phyloP scores from a whole-genome alignment of 768 basidiomycete species.

The Pleurotus djamor region DNA sequence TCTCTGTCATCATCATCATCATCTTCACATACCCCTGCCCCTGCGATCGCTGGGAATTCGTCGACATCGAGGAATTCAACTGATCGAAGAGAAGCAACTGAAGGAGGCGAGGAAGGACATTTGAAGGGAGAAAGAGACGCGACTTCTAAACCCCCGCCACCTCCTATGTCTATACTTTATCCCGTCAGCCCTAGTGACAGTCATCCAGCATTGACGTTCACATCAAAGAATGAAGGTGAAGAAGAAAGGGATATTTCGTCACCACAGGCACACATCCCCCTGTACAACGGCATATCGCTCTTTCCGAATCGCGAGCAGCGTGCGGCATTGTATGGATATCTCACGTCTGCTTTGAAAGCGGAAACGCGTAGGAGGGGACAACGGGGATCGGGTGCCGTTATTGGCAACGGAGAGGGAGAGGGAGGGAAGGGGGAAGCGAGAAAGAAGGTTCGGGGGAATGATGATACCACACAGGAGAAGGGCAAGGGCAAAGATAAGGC shows the following conservation, averaged over 20 bases:
- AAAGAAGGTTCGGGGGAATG: not conserved
- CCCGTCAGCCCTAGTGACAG: conserved; percentile 7
- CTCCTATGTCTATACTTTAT: conserved; percentile 26
- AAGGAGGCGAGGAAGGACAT: too few relatives aligned
- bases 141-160: conserved; percentile 14
- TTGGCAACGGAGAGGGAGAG: too few relatives aligned
- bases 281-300: conserved; percentile 64
- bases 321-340: conserved; percentile 47
- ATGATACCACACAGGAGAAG: not conserved
- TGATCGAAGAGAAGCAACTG: too few relatives aligned
- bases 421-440: too few relatives aligned
- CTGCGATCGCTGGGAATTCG: too few relatives aligned
- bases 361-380: not conserved
- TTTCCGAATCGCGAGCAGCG: conserved; percentile 66
- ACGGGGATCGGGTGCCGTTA: too few relatives aligned
- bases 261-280: conserved; percentile 41
- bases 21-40: too few relatives aligned
- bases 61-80: too few relatives aligned
- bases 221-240: not conserved
- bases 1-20: too few relatives aligned
- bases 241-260: conserved; percentile 14
- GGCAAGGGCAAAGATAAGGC: conserved; percentile 35
- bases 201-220: conserved; percentile 3
- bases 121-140: too few relatives aligned
- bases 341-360: conserved; percentile 26